phyloP scores from a whole-genome alignment of 495 filamentous ascomycete genomes.

The Immersiella caudata region DNA sequence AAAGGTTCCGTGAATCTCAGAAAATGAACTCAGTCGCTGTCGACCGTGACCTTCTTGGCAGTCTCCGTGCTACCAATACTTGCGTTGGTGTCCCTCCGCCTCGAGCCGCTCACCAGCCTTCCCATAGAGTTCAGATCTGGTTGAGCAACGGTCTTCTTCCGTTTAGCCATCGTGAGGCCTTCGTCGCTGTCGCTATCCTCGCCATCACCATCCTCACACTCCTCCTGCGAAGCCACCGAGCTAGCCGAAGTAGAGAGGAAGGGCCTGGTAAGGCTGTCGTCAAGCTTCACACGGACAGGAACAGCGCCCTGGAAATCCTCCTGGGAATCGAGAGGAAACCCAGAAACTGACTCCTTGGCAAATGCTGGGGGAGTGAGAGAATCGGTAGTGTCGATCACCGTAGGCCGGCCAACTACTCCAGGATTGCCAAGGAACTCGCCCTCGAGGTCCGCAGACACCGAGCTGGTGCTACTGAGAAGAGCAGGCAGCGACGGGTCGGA shows the following conservation, averaged over 20 bases:
- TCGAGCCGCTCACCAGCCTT: conserved; percentile 37
- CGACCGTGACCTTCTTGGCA: conserved; percentile 55
- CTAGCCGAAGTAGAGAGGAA: conserved; percentile 8
- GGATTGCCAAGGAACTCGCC: conserved; percentile 57
- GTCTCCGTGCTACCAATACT: conserved; percentile 59
- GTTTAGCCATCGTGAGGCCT: conserved; percentile 52
- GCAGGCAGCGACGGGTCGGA: conserved; percentile 78
- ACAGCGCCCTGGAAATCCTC: conserved; percentile 29
- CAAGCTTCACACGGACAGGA: conserved; percentile 31
- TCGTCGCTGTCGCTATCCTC: conserved; percentile 61
- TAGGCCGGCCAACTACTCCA: conserved; percentile 44
- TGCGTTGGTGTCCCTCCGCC: conserved; percentile 54
- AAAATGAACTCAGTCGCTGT: conserved; percentile 32
- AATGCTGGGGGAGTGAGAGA: conserved; percentile 56
- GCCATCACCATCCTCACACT: conserved; percentile 54
- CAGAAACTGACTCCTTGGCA: conserved; percentile 46
- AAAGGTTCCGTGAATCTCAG: background rate
- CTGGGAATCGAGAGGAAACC: conserved; percentile 45
- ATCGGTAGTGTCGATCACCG: conserved; percentile 52
- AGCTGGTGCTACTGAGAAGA: conserved; percentile 77
- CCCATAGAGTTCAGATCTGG: conserved; percentile 36
- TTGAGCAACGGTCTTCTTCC: conserved; percentile 39
- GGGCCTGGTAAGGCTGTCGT: conserved; percentile 12
- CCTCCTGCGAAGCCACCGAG: conserved; percentile 12
- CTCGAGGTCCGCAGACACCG: conserved; percentile 65